These are phyloP conservation scores for Candida tropicalis DNA, from an alignment of 1,139 yeast genomes.

Conservation along the genomic window DNA sequence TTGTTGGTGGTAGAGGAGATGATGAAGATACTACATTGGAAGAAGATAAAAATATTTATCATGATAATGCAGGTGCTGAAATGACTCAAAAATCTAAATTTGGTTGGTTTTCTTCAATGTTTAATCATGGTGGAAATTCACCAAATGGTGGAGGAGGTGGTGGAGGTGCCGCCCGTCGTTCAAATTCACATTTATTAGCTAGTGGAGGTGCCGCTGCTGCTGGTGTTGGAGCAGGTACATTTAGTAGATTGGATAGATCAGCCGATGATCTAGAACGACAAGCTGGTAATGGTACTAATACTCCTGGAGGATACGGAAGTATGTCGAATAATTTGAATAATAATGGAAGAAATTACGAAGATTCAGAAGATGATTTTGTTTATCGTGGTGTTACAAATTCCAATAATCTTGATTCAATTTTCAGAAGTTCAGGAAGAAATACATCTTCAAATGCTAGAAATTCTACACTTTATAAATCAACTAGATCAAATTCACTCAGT, in stretches of 20 bases:
- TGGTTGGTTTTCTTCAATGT: slow-evolving; percentile 16
- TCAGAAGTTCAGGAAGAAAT: slow-evolving; percentile 21
- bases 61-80: slow-evolving; percentile 13
- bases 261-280: slow-evolving; percentile 16
- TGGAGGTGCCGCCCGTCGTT: not conserved
- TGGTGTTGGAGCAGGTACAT: slow-evolving; percentile 14
- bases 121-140: slow-evolving; percentile 6
- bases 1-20: slow-evolving; percentile 6
- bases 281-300: not conserved
- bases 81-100: slow-evolving; percentile 12
- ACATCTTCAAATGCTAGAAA: slow-evolving; percentile 20
- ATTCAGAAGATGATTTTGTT: slow-evolving; percentile 36
- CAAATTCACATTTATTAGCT: slow-evolving; percentile 12
- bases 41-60: slow-evolving; percentile 17
- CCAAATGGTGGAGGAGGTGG: not conserved
- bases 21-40: slow-evolving; percentile 18
- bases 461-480: slow-evolving; percentile 18
- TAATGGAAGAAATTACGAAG: slow-evolving; percentile 15
- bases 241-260: slow-evolving; percentile 11
- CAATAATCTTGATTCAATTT: slow-evolving; percentile 47
- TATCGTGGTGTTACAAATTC: slow-evolving; percentile 51
- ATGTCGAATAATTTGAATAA: slow-evolving; percentile 9
- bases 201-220: slow-evolving; percentile 15
- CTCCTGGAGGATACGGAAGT: slow-evolving; percentile 15
- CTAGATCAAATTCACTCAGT: slow-evolving; percentile 16